These are phyloP conservation scores for Phytophthora pseudosyringae DNA, from an alignment of 352 stramenopile species.

Conservation along the genomic window DNA sequence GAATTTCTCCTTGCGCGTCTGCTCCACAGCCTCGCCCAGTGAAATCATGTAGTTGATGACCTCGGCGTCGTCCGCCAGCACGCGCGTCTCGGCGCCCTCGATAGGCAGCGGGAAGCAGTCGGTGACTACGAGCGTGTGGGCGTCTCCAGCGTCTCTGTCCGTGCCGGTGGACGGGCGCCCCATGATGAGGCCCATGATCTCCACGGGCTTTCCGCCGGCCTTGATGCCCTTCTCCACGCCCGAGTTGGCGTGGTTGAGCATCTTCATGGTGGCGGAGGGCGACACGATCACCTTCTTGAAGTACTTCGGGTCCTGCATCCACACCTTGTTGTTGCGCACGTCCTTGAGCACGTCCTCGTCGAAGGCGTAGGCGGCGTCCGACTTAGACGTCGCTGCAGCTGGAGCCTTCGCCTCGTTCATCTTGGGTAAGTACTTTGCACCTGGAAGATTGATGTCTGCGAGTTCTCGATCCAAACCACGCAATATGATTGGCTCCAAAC, in stretches of 20 bases:
- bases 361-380: constrained; percentile 80
- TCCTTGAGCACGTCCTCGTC: constrained; percentile 88
- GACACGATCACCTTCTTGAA: constrained; percentile 97
- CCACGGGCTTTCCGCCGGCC: constrained; percentile 94
- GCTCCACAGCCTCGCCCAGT: constrained; percentile 94
- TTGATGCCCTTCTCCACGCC: constrained; percentile 99
- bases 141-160: constrained; percentile 86
- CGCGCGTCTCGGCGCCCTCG: constrained; percentile 95
- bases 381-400: constrained; percentile 37
- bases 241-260: constrained; percentile 97
- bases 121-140: constrained; percentile 96
- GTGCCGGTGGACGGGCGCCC: constrained; percentile 90
- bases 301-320: constrained; percentile 94
- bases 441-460: constrained; percentile 29
- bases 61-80: constrained; percentile 96
- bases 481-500: constrained; percentile 13
- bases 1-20: constrained; percentile 96
- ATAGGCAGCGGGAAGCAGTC: constrained; percentile 98
- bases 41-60: constrained; percentile 99
- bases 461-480: constrained; percentile 4
- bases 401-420: constrained; percentile 30
- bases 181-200: constrained; percentile 99
- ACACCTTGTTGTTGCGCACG: constrained; percentile 88
- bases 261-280: constrained; percentile 95
- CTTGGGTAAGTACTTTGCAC: constrained; percentile 9